Evolutionary conservation across 306 rosid genomes (phyloP), one percentile per base, ranked within the genome.

Genomic region (Trifolium pratense): DNA sequence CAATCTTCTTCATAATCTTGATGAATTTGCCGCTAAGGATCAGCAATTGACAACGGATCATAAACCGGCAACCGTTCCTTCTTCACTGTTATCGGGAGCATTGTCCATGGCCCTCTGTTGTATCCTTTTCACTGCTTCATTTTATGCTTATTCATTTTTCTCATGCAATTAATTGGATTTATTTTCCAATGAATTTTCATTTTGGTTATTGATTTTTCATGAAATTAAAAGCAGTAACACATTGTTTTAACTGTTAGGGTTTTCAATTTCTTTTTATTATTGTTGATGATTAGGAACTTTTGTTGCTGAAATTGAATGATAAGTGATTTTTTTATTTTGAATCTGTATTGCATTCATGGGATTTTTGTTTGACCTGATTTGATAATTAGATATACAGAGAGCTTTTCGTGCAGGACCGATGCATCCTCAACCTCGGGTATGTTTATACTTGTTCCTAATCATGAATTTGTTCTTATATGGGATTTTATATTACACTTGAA

Each of bases 101-200:
- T 80, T 94, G 81, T 91, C 97, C 61, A 91, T 86, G 97, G 97
- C 96, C 23, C 91, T 94, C 39, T 94, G 98, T 74, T 91, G 98
- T 93, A 93, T 93, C 97, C 97, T 82, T 11, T 45, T 72, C 17
- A 17, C 67, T 12, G 60, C 17, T 42, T 39, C 23, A 15, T 25
- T 67, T 45, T 46, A 9, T 8, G 15, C 53, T 70, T 0, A 14
- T 81, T 65, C 16, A n/a, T 25, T 67, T 45, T 48, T 8, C 21
- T 29, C 18, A 10, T 61, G 15, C 17, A 17, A n/a, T 48, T 48
- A 32, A n/a, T 45, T 46, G 1, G 26, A 21, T 58, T 7, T 61
- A 9, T 9, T 39, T 39, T 9, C 13, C 43, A 39, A 9, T 4
- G 37, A 39, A 51, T 80, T 68, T 14, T 9, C 43, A 18, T 66